Evolutionary conservation across 495 filamentous ascomycete species (phyloP), one percentile per base, ranked within the genome.

Genomic region (Apodospora peruviana): DNA sequence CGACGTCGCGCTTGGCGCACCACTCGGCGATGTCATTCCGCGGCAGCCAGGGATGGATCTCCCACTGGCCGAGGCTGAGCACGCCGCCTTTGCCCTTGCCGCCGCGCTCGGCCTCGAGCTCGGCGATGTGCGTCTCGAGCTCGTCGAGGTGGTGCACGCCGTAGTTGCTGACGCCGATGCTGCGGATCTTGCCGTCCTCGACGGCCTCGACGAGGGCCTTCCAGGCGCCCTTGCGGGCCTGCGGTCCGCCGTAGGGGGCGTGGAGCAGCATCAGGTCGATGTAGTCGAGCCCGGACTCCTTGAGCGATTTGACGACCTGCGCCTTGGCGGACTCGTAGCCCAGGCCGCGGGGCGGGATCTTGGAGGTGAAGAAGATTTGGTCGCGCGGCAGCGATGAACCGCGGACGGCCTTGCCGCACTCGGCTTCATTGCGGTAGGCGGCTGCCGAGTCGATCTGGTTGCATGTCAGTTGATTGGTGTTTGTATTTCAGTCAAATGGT

Each of bases 11-110:
- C 59, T 81, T 72, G 48, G 74, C 58, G 55, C 85, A 84, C 86
- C 91, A 95, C 41, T 81, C 73, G 10, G 82, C 81, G 23, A 97
- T 85, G 55, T 93, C 87, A 5, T 73, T 71, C 10, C 91, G 74
- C 3, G 81, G 72, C n/a, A 85, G 80, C 88, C 88, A 95, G 1
- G 91, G 90, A 60, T 97, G 91, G 16, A 96, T 70, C 68, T 96
- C 91, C 59, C 88, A 87, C 64, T 95, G 90, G 10, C 87, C 88
- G 7, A 95, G 87, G 43, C 80, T 83, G 57, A 96, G 75, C 18
- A 88, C 69, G 2, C 87, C 88, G 10, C 85, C 88, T 45, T 76
- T 81, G 7, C 85, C 86, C 53, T 77, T 75, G 3, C 77, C 76
- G 46, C 80, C 70, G 20, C 72, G 62, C 58, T 81, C 75, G 14